Evolutionary conservation across 169 alveolate species (phyloP), one percentile per base, ranked within the genome.

Genomic region (Plasmodium ovale): DNA sequence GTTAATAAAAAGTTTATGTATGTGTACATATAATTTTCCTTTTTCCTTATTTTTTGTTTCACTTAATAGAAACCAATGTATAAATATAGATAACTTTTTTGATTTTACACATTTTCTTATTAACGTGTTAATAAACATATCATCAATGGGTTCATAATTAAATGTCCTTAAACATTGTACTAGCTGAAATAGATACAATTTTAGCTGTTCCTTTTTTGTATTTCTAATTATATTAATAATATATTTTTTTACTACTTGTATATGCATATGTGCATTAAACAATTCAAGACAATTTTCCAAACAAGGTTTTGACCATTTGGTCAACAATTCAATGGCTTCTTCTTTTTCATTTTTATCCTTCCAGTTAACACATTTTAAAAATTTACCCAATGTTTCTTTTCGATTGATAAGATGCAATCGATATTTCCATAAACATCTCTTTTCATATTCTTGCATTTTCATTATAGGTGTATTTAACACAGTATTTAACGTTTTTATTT

Each of bases 361-460:
- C 92, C 93, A 93, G 33, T 93, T 89, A 9, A 91, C 88, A 35
- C 82, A 91, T 33, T 94, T 90, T 3, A 93, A 42, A 19, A 93
- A 87, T 23, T 77, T 79, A 6, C 91, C 71, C 27, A 93, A 35
- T 0, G 94, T 68, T 7, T 88, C 93, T 23, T 74, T 64, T 19
- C 88, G 53, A 44, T 70, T 87, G 16, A 90, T 29, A 56, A 93
- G 39, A 2, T 70, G 91, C 3, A 65, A 87, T 31, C 87, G 68
- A 58, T 85, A 93, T 14, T 68, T 72, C 93, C 93, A 93, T 35
- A 93, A 31, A 44, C 92, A 65, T 25, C 29, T 42, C 39, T 91
- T 93, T 33, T 89, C 91, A 12, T 56, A 25, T 7, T 88, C 88
- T 67, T 88, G 88, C 39, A 88, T 67, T 51, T 91, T 71, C 3